Conservation (phyloP, 805 yeast genomes). For the Pichia exigua region DNA sequence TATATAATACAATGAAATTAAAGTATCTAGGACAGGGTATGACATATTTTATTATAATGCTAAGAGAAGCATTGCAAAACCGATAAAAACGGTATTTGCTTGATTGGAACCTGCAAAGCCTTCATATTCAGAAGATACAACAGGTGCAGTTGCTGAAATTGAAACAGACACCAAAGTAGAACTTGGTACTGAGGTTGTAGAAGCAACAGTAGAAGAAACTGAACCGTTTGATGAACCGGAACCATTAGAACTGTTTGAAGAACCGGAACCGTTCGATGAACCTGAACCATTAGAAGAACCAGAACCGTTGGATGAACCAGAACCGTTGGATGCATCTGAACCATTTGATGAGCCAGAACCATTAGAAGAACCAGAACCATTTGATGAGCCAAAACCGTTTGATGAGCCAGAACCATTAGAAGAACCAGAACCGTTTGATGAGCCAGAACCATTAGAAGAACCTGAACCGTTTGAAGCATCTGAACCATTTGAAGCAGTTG, state of each 20-base stretch:
- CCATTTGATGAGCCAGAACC: no score
- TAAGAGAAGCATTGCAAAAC: neutral
- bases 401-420: no score
- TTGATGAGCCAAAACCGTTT: no score
- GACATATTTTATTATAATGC: neutral
- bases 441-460: neutral
- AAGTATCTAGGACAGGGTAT: neutral
- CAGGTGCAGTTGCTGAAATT: neutral
- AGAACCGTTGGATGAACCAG: no score
- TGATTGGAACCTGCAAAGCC: neutral
- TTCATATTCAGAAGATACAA: neutral
- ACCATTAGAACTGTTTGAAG: no score
- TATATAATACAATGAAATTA: neutral
- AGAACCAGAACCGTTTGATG: no score
- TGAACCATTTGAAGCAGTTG: no score
- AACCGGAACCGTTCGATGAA: neutral
- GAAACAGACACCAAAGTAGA: neutral
- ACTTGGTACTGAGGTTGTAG: neutral
- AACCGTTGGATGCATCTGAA: no score
- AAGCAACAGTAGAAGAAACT: neutral
- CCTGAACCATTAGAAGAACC: neutral
- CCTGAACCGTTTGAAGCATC: neutral
- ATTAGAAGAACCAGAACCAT: neutral
- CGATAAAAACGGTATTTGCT: neutral
- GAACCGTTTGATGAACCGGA: neutral